Percentiles rank a stretch among this genome's conserved stretches.
phyloP scores from a whole-genome alignment of 345 rosid species.

The Bruguiera sexangula region DNA sequence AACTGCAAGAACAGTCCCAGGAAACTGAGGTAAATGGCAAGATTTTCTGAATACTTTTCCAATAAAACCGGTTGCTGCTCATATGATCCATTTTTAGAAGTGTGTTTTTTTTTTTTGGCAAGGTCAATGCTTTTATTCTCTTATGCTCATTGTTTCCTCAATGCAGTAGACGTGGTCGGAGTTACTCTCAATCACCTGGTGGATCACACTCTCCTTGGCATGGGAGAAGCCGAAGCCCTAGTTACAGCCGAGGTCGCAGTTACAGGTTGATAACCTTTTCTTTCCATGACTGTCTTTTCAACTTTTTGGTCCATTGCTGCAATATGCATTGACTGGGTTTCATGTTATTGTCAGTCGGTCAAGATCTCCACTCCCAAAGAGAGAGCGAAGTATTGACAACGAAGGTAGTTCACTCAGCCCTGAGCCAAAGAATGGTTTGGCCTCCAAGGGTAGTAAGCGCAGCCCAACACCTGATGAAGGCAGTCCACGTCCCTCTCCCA shows the following conservation, averaged over 20 bases:
- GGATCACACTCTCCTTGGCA: constrained; percentile 56
- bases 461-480: constrained; percentile 51
- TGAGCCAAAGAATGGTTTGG: constrained; percentile 25
- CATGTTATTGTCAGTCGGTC: constrained; percentile 48
- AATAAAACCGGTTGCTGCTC: background rate
- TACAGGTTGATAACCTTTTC: constrained; percentile 45
- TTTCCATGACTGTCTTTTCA: background rate
- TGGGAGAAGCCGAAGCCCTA: constrained; percentile 80
- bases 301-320: background rate
- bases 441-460: constrained; percentile 53
- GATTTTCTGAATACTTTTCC: background rate
- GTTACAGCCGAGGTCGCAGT: constrained; percentile 85
- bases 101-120: background rate
- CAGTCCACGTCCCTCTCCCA: constrained; percentile 30
- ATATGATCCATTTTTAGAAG: background rate
- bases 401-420: constrained; percentile 30
- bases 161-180: constrained; percentile 43
- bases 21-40: constrained; percentile 49
- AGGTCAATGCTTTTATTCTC: background rate
- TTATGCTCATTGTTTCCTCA: background rate
- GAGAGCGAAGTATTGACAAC: constrained; percentile 49
- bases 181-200: constrained; percentile 69
- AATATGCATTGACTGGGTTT: background rate
- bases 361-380: constrained; percentile 58
- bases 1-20: constrained; percentile 90